phyloP scores from a whole-genome alignment of 2,329 filamentous ascomycete genomes.

The Tolypocladium tundrense region DNA sequence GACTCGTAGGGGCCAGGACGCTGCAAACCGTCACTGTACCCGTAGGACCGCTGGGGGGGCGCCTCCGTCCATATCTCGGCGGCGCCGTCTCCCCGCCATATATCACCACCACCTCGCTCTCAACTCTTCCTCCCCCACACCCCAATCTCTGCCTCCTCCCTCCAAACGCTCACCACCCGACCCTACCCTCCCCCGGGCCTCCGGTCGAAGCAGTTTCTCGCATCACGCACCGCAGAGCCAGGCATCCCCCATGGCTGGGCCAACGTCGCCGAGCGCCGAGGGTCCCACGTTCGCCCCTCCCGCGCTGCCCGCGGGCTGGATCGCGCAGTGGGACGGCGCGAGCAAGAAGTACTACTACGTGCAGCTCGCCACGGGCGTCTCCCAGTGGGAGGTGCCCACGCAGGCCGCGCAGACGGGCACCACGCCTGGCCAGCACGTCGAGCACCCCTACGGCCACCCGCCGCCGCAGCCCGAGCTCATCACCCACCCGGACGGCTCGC shows the following conservation, averaged over 20 bases:
- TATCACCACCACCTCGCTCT: background rate
- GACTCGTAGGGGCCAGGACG: background rate
- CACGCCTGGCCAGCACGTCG: constrained; percentile 42
- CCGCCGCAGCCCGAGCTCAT: constrained; percentile 45
- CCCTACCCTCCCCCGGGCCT: background rate
- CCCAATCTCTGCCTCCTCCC: background rate
- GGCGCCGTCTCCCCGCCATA: background rate
- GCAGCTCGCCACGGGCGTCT: constrained; percentile 59
- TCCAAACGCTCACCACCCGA: background rate
- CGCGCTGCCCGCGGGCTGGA: constrained; percentile 54
- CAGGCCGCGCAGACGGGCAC: constrained; percentile 51
- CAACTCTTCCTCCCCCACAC: background rate
- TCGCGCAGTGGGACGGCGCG: constrained; percentile 57
- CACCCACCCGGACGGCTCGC: constrained; percentile 51
- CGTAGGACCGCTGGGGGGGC: background rate
- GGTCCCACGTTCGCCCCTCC: constrained; percentile 52
- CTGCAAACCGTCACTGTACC: background rate
- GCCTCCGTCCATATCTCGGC: background rate
- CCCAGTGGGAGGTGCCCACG: constrained; percentile 65
- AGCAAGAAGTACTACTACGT: constrained; percentile 62
- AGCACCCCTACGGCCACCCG: constrained; percentile 51
- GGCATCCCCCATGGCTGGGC: constrained; percentile 38
- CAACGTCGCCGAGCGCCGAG: constrained; percentile 46
- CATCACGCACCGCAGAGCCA: constrained; percentile 1
- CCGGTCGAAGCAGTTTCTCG: background rate